A percentile compares a stretch with the other conserved stretches of the same genome.
These are phyloP conservation scores for Fusarium sp. DNA, from an alignment of 2,329 filamentous ascomycete species.

Conservation along the genomic window DNA sequence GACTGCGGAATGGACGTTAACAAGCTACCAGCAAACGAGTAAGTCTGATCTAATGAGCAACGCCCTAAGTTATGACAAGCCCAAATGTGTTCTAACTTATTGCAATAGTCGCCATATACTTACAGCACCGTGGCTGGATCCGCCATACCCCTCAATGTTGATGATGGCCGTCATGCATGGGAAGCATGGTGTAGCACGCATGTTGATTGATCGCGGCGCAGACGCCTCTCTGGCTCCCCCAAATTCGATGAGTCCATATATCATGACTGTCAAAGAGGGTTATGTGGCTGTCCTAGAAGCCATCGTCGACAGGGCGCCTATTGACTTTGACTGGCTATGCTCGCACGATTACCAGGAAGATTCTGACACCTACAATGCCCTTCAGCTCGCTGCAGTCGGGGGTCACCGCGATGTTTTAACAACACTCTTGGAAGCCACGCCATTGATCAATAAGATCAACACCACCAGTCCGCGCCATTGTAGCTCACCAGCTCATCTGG, in stretches of 20 bases:
- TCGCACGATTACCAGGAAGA: constrained; percentile 13
- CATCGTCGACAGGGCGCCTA: constrained; percentile 25
- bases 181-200: constrained; percentile 17
- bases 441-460: constrained; percentile 18
- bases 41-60: background rate
- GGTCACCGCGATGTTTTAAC: constrained; percentile 29
- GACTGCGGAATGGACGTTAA: constrained; percentile 37
- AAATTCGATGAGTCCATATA: constrained; percentile 27
- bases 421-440: constrained; percentile 34
- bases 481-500: constrained; percentile 40
- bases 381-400: constrained; percentile 43
- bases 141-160: constrained; percentile 29
- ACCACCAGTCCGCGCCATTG: constrained; percentile 23
- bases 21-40: constrained; percentile 5
- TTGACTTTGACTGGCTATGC: constrained; percentile 35
- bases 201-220: constrained; percentile 38
- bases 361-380: constrained; percentile 34
- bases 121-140: background rate
- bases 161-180: constrained; percentile 24
- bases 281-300: constrained; percentile 32
- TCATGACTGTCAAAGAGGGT: constrained; percentile 31
- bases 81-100: background rate
- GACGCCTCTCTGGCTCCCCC: constrained; percentile 28
- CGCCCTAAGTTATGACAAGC: background rate
- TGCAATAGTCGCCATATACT: background rate